A percentile compares a stretch with the other conserved stretches of the same genome.
Evolutionary conservation across 1,139 yeast species (phyloP).

Genomic region (Taphrina sp.): DNA sequence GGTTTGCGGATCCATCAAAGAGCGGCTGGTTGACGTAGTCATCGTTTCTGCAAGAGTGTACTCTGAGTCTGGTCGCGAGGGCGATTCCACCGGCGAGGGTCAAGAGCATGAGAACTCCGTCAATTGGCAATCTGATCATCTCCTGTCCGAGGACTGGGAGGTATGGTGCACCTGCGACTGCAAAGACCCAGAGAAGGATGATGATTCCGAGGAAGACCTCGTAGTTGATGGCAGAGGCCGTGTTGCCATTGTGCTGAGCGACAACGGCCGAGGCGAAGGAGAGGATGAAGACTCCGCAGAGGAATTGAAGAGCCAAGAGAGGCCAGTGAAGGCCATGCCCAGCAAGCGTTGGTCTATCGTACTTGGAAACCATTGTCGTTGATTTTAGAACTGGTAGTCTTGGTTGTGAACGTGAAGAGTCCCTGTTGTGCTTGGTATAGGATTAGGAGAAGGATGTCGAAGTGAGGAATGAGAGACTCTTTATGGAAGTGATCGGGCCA

Average conservation of each 20-base stretch:
- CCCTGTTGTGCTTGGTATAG: no score
- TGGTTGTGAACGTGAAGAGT: no score
- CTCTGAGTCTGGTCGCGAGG: slow-evolving; percentile 81
- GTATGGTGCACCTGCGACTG: slow-evolving; percentile 50
- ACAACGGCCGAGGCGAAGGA: slow-evolving; percentile 86
- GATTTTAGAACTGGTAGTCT: no score
- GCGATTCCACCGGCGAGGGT: slow-evolving; percentile 94
- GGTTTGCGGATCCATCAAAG: slow-evolving; percentile 68
- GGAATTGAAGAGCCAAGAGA: slow-evolving; percentile 70
- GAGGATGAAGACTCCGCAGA: slow-evolving; percentile 70
- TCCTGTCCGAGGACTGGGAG: slow-evolving; percentile 70
- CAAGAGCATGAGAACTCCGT: slow-evolving; percentile 85
- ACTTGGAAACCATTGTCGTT: slow-evolving; percentile 30
- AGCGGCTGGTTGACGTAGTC: slow-evolving; percentile 67
- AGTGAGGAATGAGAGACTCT: no score
- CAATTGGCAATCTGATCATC: slow-evolving; percentile 65
- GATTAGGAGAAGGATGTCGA: no score
- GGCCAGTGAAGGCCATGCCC: slow-evolving; percentile 40
- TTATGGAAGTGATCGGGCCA: no score
- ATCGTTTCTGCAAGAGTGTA: slow-evolving; percentile 77
- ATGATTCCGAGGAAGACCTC: slow-evolving; percentile 81
- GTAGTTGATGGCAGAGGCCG: slow-evolving; percentile 83
- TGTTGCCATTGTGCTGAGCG: slow-evolving; percentile 53
- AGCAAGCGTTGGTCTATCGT: slow-evolving; percentile 31
- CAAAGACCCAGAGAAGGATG: slow-evolving; percentile 76